phyloP scores from a whole-genome alignment of 2,329 filamentous ascomycete species.

The Penicillium olsonii region DNA sequence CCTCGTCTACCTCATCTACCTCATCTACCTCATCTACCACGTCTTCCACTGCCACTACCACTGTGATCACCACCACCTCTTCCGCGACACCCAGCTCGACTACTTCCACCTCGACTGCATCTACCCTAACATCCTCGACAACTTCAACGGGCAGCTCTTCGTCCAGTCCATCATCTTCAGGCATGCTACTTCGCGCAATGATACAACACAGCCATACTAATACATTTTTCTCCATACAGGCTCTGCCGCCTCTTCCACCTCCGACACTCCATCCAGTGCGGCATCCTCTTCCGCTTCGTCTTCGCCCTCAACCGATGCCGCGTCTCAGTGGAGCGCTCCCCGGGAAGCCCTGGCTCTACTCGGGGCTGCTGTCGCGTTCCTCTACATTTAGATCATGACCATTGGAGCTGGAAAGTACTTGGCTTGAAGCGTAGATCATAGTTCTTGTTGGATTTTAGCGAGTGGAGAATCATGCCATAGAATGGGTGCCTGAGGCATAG shows the following conservation, averaged over 20 bases:
- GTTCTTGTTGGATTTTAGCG: too few relatives aligned
- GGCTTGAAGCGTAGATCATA: too few relatives aligned
- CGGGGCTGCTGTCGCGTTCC: constrained; percentile 6
- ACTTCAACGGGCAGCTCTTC: constrained; percentile 2
- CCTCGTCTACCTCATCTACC: not conserved
- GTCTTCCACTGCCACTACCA: not conserved
- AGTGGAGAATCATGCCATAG: too few relatives aligned
- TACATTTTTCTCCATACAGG: not conserved
- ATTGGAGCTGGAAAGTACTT: too few relatives aligned
- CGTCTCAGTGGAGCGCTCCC: not conserved
- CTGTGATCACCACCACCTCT: not conserved
- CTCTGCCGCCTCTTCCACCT: not conserved
- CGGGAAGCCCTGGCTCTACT: constrained; percentile 3
- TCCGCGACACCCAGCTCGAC: not conserved
- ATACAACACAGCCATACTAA: constrained; percentile 3
- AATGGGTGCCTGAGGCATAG: too few relatives aligned
- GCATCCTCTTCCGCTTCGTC: not conserved
- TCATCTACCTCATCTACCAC: not conserved
- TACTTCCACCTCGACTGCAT: not conserved
- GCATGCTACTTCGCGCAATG: constrained; percentile 7
- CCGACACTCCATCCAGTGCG: not conserved
- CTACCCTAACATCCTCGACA: constrained; percentile 1
- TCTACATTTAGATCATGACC: not conserved
- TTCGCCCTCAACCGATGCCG: not conserved
- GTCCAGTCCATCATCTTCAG: constrained; percentile 7